phyloP scores from a whole-genome alignment of 306 rosid genomes.

The Fragaria ananassa region DNA sequence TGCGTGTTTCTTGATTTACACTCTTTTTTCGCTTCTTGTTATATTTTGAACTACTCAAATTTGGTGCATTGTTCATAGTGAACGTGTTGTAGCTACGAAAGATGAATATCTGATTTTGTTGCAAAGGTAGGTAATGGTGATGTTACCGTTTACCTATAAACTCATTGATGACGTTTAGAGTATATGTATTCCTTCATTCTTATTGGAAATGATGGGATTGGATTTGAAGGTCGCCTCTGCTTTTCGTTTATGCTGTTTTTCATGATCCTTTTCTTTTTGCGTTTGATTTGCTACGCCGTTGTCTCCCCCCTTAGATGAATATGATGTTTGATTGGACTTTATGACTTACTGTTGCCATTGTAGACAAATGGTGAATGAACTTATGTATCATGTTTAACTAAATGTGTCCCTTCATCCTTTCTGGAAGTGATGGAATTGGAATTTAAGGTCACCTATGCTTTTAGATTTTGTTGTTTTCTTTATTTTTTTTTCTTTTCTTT shows the following conservation, averaged over 20 bases:
- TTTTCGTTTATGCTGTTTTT: background rate
- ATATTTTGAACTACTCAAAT: constrained; percentile 51
- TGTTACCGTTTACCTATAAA: background rate
- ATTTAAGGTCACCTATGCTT: background rate
- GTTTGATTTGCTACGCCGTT: background rate
- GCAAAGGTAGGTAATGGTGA: constrained; percentile 1
- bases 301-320: background rate
- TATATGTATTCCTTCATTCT: background rate
- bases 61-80: constrained; percentile 24
- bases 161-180: background rate
- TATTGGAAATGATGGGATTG: constrained; percentile 1
- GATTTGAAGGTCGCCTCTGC: background rate
- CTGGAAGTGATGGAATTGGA: background rate
- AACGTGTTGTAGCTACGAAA: constrained; percentile 12
- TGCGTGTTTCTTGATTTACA: constrained; percentile 88
- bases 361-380: background rate
- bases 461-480: background rate
- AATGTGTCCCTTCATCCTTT: background rate
- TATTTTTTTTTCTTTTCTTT: background rate
- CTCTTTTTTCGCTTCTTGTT: constrained; percentile 86
- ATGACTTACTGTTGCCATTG: background rate
- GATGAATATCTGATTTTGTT: background rate
- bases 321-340: background rate
- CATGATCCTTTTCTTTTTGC: background rate
- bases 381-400: background rate